Conservation (phyloP, 352 stramenopile species). For the Phytophthora quininea region DNA sequence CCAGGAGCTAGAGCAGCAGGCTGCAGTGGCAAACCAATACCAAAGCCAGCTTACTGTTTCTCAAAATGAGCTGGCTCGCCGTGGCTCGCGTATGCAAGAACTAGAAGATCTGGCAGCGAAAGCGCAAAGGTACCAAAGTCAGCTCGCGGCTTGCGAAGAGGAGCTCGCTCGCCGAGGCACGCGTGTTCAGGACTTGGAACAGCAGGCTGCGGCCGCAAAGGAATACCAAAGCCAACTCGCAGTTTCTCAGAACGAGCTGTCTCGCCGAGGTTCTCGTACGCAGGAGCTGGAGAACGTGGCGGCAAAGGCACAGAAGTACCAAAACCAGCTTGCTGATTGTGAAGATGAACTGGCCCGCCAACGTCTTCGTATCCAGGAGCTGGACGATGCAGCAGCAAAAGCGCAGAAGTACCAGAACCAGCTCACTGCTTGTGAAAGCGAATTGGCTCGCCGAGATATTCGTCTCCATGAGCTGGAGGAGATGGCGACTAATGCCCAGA, state of each 20-base stretch:
- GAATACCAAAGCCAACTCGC: not conserved
- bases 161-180: not conserved
- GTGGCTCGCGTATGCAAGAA: conserved; percentile 29
- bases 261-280: too few relatives aligned
- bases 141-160: not conserved
- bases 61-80: conserved; percentile 13
- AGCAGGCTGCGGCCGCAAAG: not conserved
- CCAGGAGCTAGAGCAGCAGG: conserved; percentile 39
- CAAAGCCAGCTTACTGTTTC: conserved; percentile 17
- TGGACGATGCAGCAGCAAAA: too few relatives aligned
- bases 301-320: too few relatives aligned
- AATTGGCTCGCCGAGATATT: not conserved
- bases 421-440: not conserved
- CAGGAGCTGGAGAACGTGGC: too few relatives aligned
- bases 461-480: not conserved
- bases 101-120: conserved; percentile 38
- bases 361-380: too few relatives aligned
- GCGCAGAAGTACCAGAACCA: too few relatives aligned
- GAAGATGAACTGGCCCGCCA: too few relatives aligned
- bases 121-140: conserved; percentile 20
- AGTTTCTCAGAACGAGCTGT: too few relatives aligned
- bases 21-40: conserved; percentile 32
- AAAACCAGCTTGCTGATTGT: too few relatives aligned
- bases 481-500: not conserved
- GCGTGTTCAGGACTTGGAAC: not conserved